These are phyloP conservation scores for Cladobotryum protrusum DNA, from an alignment of 2,329 filamentous ascomycete genomes.

Conservation along the genomic window DNA sequence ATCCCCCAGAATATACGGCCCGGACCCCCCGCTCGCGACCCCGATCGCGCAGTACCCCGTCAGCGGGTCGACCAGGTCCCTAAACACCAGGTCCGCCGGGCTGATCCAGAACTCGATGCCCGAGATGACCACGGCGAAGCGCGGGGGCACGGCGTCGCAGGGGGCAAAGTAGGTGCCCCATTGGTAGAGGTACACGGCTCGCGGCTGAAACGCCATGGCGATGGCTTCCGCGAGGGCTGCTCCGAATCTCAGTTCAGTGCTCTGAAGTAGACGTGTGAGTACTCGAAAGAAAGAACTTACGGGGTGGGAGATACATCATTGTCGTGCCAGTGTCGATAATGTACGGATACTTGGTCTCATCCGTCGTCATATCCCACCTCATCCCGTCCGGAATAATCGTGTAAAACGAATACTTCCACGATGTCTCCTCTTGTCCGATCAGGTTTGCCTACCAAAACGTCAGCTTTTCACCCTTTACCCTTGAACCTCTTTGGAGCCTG, in stretches of 20 bases:
- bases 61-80: conserved; percentile 35
- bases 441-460: conserved; percentile 36
- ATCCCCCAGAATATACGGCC: conserved; percentile 45
- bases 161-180: conserved; percentile 44
- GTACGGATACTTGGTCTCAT: conserved; percentile 39
- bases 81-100: conserved; percentile 42
- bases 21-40: conserved; percentile 37
- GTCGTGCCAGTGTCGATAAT: conserved; percentile 49
- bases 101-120: conserved; percentile 41
- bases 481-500: no score
- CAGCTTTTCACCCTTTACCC: background rate
- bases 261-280: background rate
- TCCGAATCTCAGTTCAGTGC: no score
- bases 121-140: conserved; percentile 39
- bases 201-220: conserved; percentile 40
- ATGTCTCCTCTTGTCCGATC: conserved; percentile 29
- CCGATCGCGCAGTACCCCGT: conserved; percentile 44
- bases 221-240: conserved; percentile 43
- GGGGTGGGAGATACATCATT: conserved; percentile 42
- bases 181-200: conserved; percentile 40
- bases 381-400: conserved; percentile 46
- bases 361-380: conserved; percentile 35
- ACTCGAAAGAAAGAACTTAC: conserved; percentile 30
- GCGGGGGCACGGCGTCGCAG: conserved; percentile 41
- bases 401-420: conserved; percentile 46